Evolutionary conservation across 306 rosid genomes (phyloP).

Genomic region (Lotus japonicus): DNA sequence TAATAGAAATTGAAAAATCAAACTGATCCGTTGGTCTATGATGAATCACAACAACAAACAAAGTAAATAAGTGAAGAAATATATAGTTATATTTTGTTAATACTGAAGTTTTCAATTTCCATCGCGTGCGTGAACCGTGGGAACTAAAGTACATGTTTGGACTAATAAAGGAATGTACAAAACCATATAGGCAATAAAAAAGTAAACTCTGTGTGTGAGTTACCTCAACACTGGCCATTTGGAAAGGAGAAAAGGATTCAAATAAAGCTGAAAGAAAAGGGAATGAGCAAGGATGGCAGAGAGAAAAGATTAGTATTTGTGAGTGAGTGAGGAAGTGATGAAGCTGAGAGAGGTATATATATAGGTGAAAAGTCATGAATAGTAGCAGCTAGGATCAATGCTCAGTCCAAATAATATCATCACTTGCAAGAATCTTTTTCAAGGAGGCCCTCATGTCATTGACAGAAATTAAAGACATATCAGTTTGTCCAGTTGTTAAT

Average conservation of each 20-base stretch:
- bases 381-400: background rate
- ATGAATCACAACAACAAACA: background rate
- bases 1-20: background rate
- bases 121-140: no score
- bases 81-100: background rate
- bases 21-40: background rate
- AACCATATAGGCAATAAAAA: background rate
- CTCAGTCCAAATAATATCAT: no score
- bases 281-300: background rate
- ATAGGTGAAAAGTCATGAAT: constrained; percentile 25
- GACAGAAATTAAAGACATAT: constrained; percentile 43
- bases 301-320: background rate
- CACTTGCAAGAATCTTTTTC: constrained; percentile 54
- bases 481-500: constrained; percentile 50
- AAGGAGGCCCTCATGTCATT: constrained; percentile 44
- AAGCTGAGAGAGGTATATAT: constrained; percentile 51
- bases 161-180: constrained; percentile 2
- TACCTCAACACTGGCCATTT: constrained; percentile 96
- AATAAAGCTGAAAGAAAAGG: constrained; percentile 9
- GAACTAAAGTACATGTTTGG: background rate
- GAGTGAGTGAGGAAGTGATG: constrained; percentile 39
- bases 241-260: constrained; percentile 22
- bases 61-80: background rate
- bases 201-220: constrained; percentile 20
- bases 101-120: background rate